Conservation (phyloP, 768 basidiomycete species). For the Leccinum obscurum region DNA sequence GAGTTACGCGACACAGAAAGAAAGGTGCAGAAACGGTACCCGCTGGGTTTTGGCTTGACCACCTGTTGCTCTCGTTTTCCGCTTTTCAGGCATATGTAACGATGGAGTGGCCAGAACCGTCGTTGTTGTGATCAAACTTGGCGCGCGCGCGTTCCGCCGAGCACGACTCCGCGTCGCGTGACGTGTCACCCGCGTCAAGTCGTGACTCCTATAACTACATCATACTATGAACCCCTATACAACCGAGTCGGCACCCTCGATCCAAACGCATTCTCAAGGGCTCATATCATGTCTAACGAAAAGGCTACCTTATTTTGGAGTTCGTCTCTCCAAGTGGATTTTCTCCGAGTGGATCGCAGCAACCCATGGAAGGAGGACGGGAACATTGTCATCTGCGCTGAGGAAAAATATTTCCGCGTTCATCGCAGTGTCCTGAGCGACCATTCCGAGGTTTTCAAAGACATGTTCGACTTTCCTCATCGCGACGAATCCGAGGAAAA, state of each 20-base stretch:
- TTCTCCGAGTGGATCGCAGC: not conserved
- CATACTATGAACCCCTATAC: no score
- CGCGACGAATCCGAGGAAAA: conserved; percentile 1
- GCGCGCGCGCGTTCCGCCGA: conserved; percentile 1
- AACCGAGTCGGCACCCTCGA: not conserved
- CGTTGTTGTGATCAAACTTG: not conserved
- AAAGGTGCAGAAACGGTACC: conserved; percentile 14
- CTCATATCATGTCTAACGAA: not conserved
- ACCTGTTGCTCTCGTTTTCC: conserved; percentile 21
- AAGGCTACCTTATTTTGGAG: no score
- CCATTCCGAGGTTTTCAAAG: conserved; percentile 31
- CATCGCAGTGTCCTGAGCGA: conserved; percentile 29
- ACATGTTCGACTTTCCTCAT: conserved; percentile 23
- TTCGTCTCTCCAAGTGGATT: not conserved
- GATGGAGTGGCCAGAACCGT: not conserved
- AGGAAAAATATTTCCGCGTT: conserved; percentile 30
- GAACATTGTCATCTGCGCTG: conserved; percentile 25
- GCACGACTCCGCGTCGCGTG: conserved; percentile 26
- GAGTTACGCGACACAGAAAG: conserved; percentile 6
- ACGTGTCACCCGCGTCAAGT: conserved; percentile 17
- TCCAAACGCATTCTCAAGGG: no score
- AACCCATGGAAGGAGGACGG: conserved; percentile 25
- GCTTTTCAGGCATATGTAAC: conserved; percentile 26
- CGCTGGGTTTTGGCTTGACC: conserved; percentile 11
- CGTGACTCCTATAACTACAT: conserved; percentile 4